Conservation (phyloP, 2,329 filamentous ascomycete genomes). For the Ascochyta clinopodiicola region DNA sequence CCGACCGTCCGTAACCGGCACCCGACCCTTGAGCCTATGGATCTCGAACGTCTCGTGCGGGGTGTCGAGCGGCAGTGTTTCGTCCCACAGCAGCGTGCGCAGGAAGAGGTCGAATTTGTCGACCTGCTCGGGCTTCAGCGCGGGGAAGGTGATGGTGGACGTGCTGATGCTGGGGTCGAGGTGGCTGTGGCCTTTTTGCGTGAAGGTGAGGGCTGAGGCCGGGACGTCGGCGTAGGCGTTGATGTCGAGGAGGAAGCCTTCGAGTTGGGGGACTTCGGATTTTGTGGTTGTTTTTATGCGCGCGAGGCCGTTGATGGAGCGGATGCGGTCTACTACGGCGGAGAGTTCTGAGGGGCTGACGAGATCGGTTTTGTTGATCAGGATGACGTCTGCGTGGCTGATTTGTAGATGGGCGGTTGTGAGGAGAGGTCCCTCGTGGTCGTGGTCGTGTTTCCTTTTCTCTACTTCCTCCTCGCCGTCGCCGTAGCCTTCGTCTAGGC, state of each 20-base stretch:
- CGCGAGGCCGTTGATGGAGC: conserved; percentile 88
- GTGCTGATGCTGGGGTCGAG: conserved; percentile 93
- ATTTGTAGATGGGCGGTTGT: conserved; percentile 96
- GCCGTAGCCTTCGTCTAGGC: conserved; percentile 71
- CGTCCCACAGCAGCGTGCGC: conserved; percentile 83
- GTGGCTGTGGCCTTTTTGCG: conserved; percentile 83
- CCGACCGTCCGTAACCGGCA: conserved; percentile 69
- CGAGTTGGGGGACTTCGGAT: conserved; percentile 79
- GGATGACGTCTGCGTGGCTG: conserved; percentile 92
- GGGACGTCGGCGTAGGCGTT: conserved; percentile 90
- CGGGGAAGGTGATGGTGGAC: conserved; percentile 71
- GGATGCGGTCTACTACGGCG: conserved; percentile 72
- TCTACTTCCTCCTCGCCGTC: conserved; percentile 52
- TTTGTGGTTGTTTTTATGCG: conserved; percentile 82
- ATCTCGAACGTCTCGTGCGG: conserved; percentile 69
- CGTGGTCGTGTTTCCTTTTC: conserved; percentile 58
- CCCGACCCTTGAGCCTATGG: conserved; percentile 83
- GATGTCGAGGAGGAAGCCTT: conserved; percentile 85
- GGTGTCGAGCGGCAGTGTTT: conserved; percentile 58
- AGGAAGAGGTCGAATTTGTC: conserved; percentile 79
- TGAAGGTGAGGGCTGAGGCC: conserved; percentile 68
- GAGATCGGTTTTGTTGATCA: conserved; percentile 92
- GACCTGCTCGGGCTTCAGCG: conserved; percentile 65
- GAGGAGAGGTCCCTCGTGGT: conserved; percentile 72
- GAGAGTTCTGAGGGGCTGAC: conserved; percentile 73